These are phyloP conservation scores for Saksenaea oblongispora DNA, from an alignment of 371 early-diverging fungal species.

Conservation along the genomic window DNA sequence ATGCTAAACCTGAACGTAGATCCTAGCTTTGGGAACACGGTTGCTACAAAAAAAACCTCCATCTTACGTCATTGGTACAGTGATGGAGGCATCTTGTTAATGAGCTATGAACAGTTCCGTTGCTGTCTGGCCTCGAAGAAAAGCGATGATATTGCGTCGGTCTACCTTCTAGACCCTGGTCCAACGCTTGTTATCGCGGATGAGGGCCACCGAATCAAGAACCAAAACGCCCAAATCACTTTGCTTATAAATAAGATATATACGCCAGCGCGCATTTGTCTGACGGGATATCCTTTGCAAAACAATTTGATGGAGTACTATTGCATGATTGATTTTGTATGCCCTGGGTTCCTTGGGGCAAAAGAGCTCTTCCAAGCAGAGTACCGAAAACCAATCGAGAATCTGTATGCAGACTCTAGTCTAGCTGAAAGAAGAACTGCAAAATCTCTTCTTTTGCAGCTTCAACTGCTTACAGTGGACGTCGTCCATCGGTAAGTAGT, in stretches of 20 bases:
- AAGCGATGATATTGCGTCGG: constrained; percentile 14
- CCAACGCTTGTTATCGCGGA: constrained; percentile 79
- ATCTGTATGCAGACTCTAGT: constrained; percentile 63
- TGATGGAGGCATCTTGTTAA: constrained; percentile 66
- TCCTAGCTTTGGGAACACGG: background rate
- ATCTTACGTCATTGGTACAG: constrained; percentile 49
- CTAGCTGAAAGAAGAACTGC: constrained; percentile 44
- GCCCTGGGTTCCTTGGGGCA: constrained; percentile 62
- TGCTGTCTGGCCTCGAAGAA: constrained; percentile 21
- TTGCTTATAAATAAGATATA: constrained; percentile 38
- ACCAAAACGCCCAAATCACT: constrained; percentile 48
- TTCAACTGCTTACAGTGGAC: constrained; percentile 15
- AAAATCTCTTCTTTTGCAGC: constrained; percentile 18
- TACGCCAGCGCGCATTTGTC: constrained; percentile 67
- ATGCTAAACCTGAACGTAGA: background rate
- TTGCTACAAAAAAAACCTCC: background rate
- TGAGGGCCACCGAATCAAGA: constrained; percentile 89
- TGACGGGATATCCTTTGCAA: constrained; percentile 91
- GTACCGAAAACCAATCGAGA: constrained; percentile 69
- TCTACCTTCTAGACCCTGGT: constrained; percentile 55
- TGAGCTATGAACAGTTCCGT: constrained; percentile 67
- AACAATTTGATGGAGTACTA: constrained; percentile 74
- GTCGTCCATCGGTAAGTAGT: constrained; percentile 22
- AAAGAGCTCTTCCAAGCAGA: constrained; percentile 53
- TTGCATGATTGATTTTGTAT: constrained; percentile 74